Base-by-base conservation (phyloP, 176 grass and related monocot genomes). In the Aegilops sharonensis region DNA sequence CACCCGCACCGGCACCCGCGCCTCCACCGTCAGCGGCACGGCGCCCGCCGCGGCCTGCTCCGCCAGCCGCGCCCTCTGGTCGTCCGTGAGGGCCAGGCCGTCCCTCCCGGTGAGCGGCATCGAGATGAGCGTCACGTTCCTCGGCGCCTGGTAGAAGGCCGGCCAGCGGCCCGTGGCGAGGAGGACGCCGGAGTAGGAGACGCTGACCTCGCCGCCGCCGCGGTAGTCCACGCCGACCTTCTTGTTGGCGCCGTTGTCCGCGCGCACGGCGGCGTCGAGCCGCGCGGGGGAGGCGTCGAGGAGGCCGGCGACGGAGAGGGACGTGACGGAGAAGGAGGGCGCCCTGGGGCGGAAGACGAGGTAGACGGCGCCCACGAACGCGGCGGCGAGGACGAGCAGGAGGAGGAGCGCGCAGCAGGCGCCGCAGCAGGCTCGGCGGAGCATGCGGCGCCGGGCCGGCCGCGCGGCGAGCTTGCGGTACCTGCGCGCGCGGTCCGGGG, bases 121-220 rank as follows among this genome's bases (percentile, higher is more conserved):
- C 12, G 52, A 4, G 14, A 96, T 83, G 34, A 85, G 29, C 47
- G 97, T 99, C n/a, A 78, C 83, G 87, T 99, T 99, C 77, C 77
- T 35, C 35, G 94, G 75, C n/a, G 63, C 1, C 75, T 95, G 97
- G 17, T 82, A 43, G 78, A 98, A 98, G 50, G 84, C 79, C 1
- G 97, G 97, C 94, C 97, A 98, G 20, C 54, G 48, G 4, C 97
- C 97, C 0, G 63, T 2, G 1, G 86, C 90, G 37, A 98, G 92
- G 20, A 15, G 75, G 14, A 69, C 35, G 54, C 77, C 84, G 54
- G 91, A 69, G 59, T 91, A 98, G 78, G 75, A 63, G 69, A 93
- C 75, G 1, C 78, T 2, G 5, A 98, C 36, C 14, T 37, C 61
- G 4, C 93, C 89, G 47, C 93, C 93, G 47, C 10, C 68, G 87